Evolutionary conservation across 2,329 filamentous ascomycete genomes (phyloP).

Genomic region (Scleromitrula shiraiana): DNA sequence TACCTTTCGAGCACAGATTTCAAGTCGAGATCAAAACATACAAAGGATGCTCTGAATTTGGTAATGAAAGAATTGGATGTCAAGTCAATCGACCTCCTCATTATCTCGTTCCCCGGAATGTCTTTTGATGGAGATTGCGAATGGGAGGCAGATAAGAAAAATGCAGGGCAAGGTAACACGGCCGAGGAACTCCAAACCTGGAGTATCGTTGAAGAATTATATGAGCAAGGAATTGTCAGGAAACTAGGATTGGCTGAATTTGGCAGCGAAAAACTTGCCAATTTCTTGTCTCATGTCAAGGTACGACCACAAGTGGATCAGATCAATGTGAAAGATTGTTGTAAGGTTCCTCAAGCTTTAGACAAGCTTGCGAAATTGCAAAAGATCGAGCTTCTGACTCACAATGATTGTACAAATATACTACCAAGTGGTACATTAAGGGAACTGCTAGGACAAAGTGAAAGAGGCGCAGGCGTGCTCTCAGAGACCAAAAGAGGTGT

Average conservation of each 20-base stretch:
- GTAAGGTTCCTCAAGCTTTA: conserved; percentile 84
- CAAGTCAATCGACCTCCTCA: conserved; percentile 72
- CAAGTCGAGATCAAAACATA: conserved; percentile 59
- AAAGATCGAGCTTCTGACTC: conserved; percentile 80
- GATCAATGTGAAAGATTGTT: conserved; percentile 94
- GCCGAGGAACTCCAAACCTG: conserved; percentile 63
- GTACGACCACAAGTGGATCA: conserved; percentile 81
- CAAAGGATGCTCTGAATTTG: conserved; percentile 68
- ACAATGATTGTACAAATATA: conserved; percentile 90
- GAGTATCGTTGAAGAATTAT: conserved; percentile 64
- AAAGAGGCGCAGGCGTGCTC: conserved; percentile 68
- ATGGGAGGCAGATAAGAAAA: conserved; percentile 59
- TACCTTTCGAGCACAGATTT: conserved; percentile 68
- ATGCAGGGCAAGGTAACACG: conserved; percentile 54
- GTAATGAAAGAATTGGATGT: conserved; percentile 75
- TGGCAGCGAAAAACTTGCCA: conserved; percentile 71
- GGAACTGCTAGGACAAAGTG: conserved; percentile 68
- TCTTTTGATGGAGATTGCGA: conserved; percentile 91
- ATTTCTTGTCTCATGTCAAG: conserved; percentile 67
- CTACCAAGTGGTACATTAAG: conserved; percentile 77
- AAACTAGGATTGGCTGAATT: conserved; percentile 87
- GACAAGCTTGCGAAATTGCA: conserved; percentile 76
- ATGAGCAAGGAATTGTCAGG: conserved; percentile 61
- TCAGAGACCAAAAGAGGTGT: conserved; percentile 39
- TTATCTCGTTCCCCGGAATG: conserved; percentile 87